Base-by-base conservation (phyloP, 345 rosid genomes). In the Ailanthus altissimus region DNA sequence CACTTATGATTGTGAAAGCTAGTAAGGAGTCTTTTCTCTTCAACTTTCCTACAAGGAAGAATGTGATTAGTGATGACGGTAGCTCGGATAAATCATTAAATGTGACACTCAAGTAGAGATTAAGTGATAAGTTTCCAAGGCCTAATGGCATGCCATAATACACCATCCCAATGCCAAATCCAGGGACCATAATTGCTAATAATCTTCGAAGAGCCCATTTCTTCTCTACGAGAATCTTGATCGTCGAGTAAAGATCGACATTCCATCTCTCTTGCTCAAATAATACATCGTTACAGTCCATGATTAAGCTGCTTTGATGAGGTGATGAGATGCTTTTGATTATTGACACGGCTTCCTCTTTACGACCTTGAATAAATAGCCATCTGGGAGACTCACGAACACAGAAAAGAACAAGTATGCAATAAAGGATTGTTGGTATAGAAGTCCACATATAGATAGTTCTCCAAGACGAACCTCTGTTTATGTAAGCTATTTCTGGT, bases 71-170 rank as follows among this genome's bases (percentile, higher is more conserved):
- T 7, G 91, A 83, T 8, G 92, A 74, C 0, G 93, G 98, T 12
- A 93, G 78, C 77, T 91, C 94, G 15, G 90, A 86, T 50, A 91
- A 80, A 67, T 90, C 97, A 51, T 93, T 91, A 13, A 87, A 77
- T 16, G 88, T 81, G 20, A 88, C 89, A 64, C 97, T 85, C 47
- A 88, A 49, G 75, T 90, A 93, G n/a, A 89, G 86, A 70, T 87
- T 84, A 81, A 89, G 85, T 12, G 83, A 75, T 47, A 90, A 79
- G 67, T 85, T 87, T 14, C 84, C 86, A 4, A 85, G 86, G 15
- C 89, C 87, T 46, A 93, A 80, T 36, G 93, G 97, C 92, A 93
- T 90, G 20, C 97, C 94, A 43, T 89, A 91, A 25, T 90, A 90
- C 2, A 90, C 90, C 80, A 90, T 63, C 56, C 98, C 97, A 8